Evolutionary conservation across 495 filamentous ascomycete genomes (phyloP).

Genomic region (Aspergillus cristatus): DNA sequence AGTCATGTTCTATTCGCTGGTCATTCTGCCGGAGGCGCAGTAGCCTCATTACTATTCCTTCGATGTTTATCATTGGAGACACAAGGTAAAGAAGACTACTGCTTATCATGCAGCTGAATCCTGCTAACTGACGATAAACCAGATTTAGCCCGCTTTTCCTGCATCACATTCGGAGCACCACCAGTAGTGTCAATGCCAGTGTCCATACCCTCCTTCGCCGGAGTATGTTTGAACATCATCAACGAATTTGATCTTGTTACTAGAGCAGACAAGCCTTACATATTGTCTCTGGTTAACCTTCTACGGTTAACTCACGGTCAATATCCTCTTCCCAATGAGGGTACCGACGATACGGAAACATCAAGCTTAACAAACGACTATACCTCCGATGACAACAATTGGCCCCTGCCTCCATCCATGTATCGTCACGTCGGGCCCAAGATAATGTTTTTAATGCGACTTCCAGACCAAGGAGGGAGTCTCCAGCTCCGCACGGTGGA

Average conservation of each 20-base stretch:
- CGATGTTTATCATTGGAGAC: neutral
- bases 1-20: conserved; percentile 4
- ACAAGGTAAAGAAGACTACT: neutral
- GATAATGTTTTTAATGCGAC: neutral
- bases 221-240: conserved; percentile 2
- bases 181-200: neutral
- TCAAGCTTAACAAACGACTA: no score
- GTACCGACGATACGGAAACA: neutral
- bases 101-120: neutral
- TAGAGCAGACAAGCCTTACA: conserved; percentile 3
- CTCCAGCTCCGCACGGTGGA: neutral
- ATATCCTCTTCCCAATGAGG: neutral
- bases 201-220: neutral
- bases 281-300: neutral
- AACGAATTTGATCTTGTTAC: conserved; percentile 6
- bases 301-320: neutral
- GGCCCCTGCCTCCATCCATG: neutral
- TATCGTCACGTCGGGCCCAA: conserved; percentile 1
- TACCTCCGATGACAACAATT: neutral
- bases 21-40: conserved; percentile 3
- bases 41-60: conserved; percentile 4
- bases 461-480: neutral
- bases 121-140: neutral
- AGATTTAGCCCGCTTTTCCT: neutral
- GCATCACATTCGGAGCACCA: conserved; percentile 2